Conservation (phyloP, 225 moss, liverwort and hornwort species). For the Pleurozium schreberi region DNA sequence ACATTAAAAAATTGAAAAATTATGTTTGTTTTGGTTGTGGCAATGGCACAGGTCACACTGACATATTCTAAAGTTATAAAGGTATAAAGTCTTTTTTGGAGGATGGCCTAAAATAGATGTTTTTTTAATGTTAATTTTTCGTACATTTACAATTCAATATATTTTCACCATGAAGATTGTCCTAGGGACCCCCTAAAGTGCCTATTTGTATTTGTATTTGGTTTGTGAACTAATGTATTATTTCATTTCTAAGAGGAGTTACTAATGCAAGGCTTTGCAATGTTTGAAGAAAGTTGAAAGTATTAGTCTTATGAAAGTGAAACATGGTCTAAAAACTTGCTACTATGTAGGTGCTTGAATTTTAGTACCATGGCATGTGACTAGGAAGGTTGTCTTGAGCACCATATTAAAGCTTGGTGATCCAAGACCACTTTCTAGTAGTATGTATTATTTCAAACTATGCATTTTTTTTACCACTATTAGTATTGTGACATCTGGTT, state of each 20-base stretch:
- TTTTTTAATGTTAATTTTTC: neutral
- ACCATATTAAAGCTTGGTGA: too few relatives aligned
- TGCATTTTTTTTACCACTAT: neutral
- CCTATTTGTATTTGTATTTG: neutral
- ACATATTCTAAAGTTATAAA: too few relatives aligned
- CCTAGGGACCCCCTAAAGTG: neutral
- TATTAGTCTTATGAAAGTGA: too few relatives aligned
- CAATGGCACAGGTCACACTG: too few relatives aligned
- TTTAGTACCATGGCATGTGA: neutral
- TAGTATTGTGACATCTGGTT: neutral
- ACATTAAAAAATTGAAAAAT: too few relatives aligned
- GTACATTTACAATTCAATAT: neutral
- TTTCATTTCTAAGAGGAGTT: neutral
- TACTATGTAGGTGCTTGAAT: neutral
- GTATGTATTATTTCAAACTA: neutral
- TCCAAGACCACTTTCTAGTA: neutral
- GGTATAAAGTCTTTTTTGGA: neutral
- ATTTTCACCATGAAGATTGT: neutral
- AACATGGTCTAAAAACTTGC: neutral
- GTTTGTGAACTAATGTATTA: neutral
- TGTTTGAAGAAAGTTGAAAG: neutral
- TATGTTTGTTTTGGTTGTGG: too few relatives aligned
- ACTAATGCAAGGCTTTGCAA: fast-evolving
- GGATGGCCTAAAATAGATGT: too few relatives aligned
- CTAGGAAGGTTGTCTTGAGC: neutral